These are phyloP conservation scores for Debaryomyces maramus DNA, from an alignment of 805 yeast species.

Conservation along the genomic window DNA sequence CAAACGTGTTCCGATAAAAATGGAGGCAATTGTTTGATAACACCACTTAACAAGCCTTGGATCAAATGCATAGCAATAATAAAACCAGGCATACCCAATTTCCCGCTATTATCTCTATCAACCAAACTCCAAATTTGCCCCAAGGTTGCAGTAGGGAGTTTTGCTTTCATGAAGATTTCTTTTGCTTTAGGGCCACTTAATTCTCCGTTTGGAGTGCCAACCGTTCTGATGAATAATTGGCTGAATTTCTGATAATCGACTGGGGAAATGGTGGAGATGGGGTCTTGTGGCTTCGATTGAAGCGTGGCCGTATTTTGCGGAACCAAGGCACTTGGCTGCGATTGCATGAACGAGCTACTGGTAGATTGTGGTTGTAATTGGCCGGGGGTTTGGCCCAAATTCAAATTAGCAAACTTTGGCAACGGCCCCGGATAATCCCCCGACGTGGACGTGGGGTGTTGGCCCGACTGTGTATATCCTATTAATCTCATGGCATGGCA, in stretches of 20 bases:
- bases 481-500: conserved; percentile 84
- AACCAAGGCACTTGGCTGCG: conserved; percentile 39
- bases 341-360: conserved; percentile 40
- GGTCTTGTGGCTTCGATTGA: conserved; percentile 32
- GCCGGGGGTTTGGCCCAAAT: conserved; percentile 13
- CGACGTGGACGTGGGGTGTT: conserved; percentile 49
- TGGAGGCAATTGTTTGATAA: conserved; percentile 56
- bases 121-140: conserved; percentile 90
- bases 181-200: conserved; percentile 80
- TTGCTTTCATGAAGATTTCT: conserved; percentile 85
- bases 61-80: conserved; percentile 94
- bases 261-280: conserved; percentile 53
- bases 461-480: conserved; percentile 81
- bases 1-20: conserved; percentile 41
- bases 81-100: conserved; percentile 71
- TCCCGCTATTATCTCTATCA: conserved; percentile 74
- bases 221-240: conserved; percentile 70
- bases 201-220: conserved; percentile 51
- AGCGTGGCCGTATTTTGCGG: conserved; percentile 31
- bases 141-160: conserved; percentile 70
- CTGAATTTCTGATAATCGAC: conserved; percentile 63
- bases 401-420: conserved; percentile 54
- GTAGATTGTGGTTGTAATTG: conserved; percentile 38
- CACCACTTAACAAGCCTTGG: conserved; percentile 72
- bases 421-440: conserved; percentile 62